Base-by-base conservation (phyloP, 768 basidiomycete species). In the Russula foetens region DNA sequence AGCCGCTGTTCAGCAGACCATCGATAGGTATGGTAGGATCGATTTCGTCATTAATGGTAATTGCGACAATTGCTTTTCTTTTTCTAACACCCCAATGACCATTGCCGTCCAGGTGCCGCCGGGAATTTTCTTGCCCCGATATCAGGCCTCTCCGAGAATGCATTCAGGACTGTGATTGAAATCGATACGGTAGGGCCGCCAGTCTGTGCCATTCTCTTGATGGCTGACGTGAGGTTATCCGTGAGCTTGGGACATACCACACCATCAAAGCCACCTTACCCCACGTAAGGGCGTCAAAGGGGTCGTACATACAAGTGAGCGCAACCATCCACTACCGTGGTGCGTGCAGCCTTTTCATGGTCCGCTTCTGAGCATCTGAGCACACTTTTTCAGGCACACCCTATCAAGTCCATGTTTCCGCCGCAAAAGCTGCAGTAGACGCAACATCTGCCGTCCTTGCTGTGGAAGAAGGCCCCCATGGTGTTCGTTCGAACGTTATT, bases 51-150 rank as follows among this genome's bases (percentile, higher is more conserved):
- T 98, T 57, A 93, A 92, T 69, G 93, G 93, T 90, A 71, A 59
- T 79, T 74, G 3, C 2, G 41, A 44, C 3, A 46, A 4, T 44
- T 52, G 31, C n/a, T 4, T 14, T 17, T 48, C 12, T 38, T 23
- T 26, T n/a, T 29, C 43, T 33, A 31, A 24, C 28, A 11, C 17
- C 19, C 15, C 33, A 23, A 38, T 23, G 23, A 33, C 41, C 51
- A 26, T 26, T 19, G 24, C 39, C 11, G 49, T 26, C 19, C 62
- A 93, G 92, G 92, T 63, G 94, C 94, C 44, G 96, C 96, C 59
- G 96, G 96, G 3, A 99, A 98, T 75, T 99, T 98, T 75, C 78
- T 99, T 29, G 88, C 88, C 1, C 87, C 93, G 17, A 90, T 96
- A 59, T 82, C 84, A 41, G 82, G 79, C 1, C 79, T 97, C 60